Conservation (phyloP, 2,329 filamentous ascomycete species). For the Malbranchea cinnamomea region DNA sequence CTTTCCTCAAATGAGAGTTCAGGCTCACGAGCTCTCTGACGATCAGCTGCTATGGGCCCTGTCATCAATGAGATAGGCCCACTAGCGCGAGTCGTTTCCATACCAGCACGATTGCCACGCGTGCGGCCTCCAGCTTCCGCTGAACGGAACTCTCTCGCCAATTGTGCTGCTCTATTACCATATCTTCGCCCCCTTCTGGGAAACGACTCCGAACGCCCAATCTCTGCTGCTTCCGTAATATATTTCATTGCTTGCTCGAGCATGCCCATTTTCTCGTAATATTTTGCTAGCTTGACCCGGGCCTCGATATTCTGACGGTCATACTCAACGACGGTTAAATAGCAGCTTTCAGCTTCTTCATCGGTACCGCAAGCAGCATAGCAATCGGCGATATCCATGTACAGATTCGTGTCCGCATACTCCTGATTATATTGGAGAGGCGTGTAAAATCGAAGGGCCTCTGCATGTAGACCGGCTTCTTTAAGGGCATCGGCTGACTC, state of each 20-base stretch:
- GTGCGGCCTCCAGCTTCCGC: slow-evolving; percentile 11
- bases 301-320: slow-evolving; percentile 61
- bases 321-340: slow-evolving; percentile 56
- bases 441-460: slow-evolving; percentile 45
- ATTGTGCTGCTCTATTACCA: slow-evolving; percentile 20
- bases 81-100: slow-evolving; percentile 14
- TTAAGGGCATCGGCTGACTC: slow-evolving; percentile 50
- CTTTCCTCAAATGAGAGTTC: too few species aligned
- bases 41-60: background rate
- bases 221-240: slow-evolving; percentile 56
- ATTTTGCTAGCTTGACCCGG: slow-evolving; percentile 62
- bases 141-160: slow-evolving; percentile 24
- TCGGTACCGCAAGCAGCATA: slow-evolving; percentile 50
- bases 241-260: slow-evolving; percentile 64
- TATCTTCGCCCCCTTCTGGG: slow-evolving; percentile 19
- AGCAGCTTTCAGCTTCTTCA: slow-evolving; percentile 60
- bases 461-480: slow-evolving; percentile 33
- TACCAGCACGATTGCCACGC: slow-evolving; percentile 12
- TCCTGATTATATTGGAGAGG: slow-evolving; percentile 34
- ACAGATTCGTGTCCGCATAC: slow-evolving; percentile 35
- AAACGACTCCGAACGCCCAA: slow-evolving; percentile 34
- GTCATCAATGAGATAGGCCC: slow-evolving; percentile 4
- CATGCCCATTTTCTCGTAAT: slow-evolving; percentile 64
- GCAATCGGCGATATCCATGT: slow-evolving; percentile 41
- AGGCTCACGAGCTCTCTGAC: too few species aligned